Percentiles rank a stretch among this genome's conserved stretches.
Conservation (phyloP, 2,329 filamentous ascomycete genomes). For the Zymoseptoria brevis region DNA sequence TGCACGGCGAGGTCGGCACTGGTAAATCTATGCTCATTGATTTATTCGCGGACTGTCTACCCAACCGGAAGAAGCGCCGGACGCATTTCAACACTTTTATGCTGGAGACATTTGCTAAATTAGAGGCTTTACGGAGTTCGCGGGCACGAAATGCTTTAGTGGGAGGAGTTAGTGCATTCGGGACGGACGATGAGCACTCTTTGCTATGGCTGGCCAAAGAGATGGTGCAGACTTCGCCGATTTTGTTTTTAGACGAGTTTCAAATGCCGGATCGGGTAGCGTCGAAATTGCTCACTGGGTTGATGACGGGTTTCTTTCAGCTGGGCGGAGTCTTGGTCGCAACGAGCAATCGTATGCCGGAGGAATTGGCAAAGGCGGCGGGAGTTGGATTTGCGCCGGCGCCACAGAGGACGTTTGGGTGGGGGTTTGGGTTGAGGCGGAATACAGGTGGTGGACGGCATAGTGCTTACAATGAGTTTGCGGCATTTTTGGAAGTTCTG, state of each 20-base stretch:
- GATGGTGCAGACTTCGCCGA: constrained; percentile 64
- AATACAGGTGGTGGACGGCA: constrained; percentile 44
- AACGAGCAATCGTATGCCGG: constrained; percentile 75
- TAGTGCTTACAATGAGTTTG: constrained; percentile 62
- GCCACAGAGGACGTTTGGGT: constrained; percentile 37
- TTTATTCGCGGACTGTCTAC: constrained; percentile 68
- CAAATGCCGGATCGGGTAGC: constrained; percentile 71
- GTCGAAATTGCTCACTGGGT: constrained; percentile 69
- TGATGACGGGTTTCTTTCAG: constrained; percentile 75
- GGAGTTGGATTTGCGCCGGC: constrained; percentile 59
- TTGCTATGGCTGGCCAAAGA: constrained; percentile 68
- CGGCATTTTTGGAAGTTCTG: constrained; percentile 65
- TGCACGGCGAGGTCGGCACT: constrained; percentile 75
- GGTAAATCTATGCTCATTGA: constrained; percentile 83
- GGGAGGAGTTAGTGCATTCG: constrained; percentile 6
- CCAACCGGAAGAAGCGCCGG: constrained; percentile 62
- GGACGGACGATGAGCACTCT: constrained; percentile 52
- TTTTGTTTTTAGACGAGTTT: constrained; percentile 76
- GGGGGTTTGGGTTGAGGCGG: constrained; percentile 30
- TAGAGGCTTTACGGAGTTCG: constrained; percentile 55
- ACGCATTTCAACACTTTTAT: constrained; percentile 87
- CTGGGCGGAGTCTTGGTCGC: constrained; percentile 72
- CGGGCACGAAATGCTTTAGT: constrained; percentile 13
- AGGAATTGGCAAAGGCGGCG: constrained; percentile 67
- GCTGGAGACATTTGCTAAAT: constrained; percentile 64